Conservation (phyloP, 2,329 filamentous ascomycete species). For the Ramularia endophylla region DNA sequence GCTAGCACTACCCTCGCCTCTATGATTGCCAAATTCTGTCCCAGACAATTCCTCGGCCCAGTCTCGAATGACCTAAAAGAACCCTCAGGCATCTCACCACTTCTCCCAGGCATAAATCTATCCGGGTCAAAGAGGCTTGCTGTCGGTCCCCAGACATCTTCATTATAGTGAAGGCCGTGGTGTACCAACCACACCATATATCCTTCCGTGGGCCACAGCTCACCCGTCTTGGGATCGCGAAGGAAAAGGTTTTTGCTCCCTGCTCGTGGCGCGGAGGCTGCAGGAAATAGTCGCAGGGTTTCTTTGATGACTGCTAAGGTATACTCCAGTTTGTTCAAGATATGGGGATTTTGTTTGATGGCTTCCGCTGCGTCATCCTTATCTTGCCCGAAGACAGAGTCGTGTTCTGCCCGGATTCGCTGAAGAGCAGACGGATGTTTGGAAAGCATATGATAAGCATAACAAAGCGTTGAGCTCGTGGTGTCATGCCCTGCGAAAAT, state of each 20-base stretch:
- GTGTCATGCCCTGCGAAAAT: constrained; percentile 39
- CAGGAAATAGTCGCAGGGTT: constrained; percentile 46
- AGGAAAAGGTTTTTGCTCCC: constrained; percentile 31
- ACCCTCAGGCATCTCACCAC: constrained; percentile 33
- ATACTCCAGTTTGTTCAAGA: constrained; percentile 48
- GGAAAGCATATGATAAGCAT: constrained; percentile 34
- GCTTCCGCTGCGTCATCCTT: constrained; percentile 14
- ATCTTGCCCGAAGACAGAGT: constrained; percentile 39
- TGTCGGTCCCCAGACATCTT: constrained; percentile 32
- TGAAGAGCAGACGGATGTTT: constrained; percentile 26
- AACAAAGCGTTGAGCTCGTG: constrained; percentile 29
- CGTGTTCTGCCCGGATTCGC: constrained; percentile 44
- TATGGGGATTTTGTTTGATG: constrained; percentile 39
- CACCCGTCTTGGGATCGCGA: constrained; percentile 36
- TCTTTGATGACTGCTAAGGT: constrained; percentile 49
- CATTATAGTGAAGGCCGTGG: constrained; percentile 31
- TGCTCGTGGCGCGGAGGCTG: constrained; percentile 38
- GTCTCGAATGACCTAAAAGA: constrained; percentile 51
- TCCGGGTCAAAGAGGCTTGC: constrained; percentile 44
- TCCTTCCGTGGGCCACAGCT: constrained; percentile 38
- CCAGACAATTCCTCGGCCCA: constrained; percentile 50
- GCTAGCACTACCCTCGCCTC: constrained; percentile 47
- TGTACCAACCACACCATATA: constrained; percentile 38
- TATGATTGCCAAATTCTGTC: constrained; percentile 48
- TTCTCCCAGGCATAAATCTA: constrained; percentile 35